Evolutionary conservation across 371 early-diverging fungal species (phyloP).

Genomic region (Mortierella sp.): DNA sequence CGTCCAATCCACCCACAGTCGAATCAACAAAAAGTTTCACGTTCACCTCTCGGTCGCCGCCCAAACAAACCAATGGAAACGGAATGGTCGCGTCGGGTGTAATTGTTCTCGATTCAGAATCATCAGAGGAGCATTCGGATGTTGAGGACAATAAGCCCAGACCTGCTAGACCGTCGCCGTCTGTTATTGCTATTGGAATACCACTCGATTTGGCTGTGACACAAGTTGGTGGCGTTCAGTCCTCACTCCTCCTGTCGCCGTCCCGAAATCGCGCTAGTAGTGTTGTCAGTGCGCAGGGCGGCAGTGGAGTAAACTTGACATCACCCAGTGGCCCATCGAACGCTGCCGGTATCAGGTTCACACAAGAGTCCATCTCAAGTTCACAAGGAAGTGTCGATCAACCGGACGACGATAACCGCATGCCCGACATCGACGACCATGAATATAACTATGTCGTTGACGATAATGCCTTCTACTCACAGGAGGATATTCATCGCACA

Average conservation of each 20-base stretch:
- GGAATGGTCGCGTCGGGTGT: not conserved
- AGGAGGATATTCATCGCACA: not conserved
- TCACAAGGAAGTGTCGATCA: slow-evolving; percentile 37
- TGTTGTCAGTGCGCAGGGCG: not conserved
- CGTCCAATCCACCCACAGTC: not conserved
- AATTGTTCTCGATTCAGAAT: slow-evolving; percentile 41
- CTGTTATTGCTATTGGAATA: no score
- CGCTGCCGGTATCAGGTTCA: not conserved
- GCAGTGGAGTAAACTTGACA: not conserved
- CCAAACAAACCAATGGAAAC: not conserved
- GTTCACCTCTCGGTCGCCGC: not conserved
- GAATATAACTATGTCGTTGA: not conserved
- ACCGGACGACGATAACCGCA: not conserved
- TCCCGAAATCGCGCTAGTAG: not conserved
- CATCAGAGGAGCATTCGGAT: slow-evolving; percentile 20
- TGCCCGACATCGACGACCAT: not conserved
- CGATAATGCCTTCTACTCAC: not conserved
- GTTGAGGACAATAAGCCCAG: not conserved
- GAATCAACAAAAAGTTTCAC: not conserved
- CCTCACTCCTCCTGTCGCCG: no score
- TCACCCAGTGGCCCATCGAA: not conserved
- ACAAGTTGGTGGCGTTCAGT: slow-evolving; percentile 29
- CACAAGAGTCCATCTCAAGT: slow-evolving; percentile 37
- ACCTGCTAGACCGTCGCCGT: not conserved
- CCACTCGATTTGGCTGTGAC: not conserved